Evolutionary conservation across 78 protist species (phyloP).

Genomic region (Dictyostelium citrinum): DNA sequence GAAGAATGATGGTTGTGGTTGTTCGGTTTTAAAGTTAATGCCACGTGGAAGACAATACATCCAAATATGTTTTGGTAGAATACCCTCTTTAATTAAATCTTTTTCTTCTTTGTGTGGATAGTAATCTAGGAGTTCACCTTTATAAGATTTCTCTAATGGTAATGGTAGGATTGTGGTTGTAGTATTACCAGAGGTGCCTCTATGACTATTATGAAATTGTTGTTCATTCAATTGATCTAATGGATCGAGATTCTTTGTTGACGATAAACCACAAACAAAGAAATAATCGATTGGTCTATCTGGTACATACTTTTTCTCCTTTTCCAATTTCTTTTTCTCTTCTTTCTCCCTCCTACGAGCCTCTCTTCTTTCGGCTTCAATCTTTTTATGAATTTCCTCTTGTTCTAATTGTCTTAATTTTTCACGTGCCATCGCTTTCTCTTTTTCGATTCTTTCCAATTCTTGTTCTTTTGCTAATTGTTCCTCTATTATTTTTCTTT

Average conservation of each 20-base stretch:
- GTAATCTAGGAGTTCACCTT: constrained; percentile 61
- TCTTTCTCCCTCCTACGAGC: constrained; percentile 57
- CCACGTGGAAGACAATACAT: constrained; percentile 81
- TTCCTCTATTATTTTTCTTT: constrained; percentile 29
- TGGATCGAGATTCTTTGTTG: constrained; percentile 41
- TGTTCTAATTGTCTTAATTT: constrained; percentile 65
- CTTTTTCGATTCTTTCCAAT: constrained; percentile 32
- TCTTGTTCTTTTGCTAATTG: constrained; percentile 64
- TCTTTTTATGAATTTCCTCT: constrained; percentile 56
- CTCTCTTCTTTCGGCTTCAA: constrained; percentile 57
- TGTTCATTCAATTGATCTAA: constrained; percentile 61
- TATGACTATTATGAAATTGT: background rate
- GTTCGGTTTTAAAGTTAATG: constrained; percentile 9
- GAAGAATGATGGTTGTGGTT: constrained; percentile 54
- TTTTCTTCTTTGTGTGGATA: constrained; percentile 72
- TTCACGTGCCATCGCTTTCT: constrained; percentile 67
- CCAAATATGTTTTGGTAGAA: constrained; percentile 79
- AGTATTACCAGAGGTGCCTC: background rate
- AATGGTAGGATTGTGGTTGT: background rate
- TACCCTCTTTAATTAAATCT: constrained; percentile 7
- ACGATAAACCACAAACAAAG: constrained; percentile 42
- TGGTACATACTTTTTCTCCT: constrained; percentile 38
- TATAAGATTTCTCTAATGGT: constrained; percentile 51
- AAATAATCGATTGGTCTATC: constrained; percentile 58
- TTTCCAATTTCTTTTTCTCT: constrained; percentile 48